These are phyloP conservation scores for Paraurostyla sp. DNA, from an alignment of 73 alveolate genomes.

Conservation along the genomic window DNA sequence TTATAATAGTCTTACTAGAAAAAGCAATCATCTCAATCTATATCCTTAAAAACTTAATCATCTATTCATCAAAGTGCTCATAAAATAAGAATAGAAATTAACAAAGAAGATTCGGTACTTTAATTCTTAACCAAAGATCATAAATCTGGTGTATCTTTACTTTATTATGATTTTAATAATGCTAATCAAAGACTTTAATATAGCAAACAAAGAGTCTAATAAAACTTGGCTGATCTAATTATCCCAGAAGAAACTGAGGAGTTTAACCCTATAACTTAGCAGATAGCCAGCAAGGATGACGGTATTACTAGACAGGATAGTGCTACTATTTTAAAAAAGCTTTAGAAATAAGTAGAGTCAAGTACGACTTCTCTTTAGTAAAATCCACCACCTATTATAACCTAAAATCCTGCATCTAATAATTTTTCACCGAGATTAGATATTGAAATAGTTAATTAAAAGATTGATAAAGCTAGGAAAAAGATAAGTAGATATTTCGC, in stretches of 20 bases:
- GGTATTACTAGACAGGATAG: neutral
- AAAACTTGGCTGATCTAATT: constrained; percentile 56
- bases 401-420: neutral
- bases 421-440: neutral
- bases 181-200: constrained; percentile 21
- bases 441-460: constrained; percentile 37
- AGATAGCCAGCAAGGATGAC: neutral
- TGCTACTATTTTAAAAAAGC: constrained; percentile 8
- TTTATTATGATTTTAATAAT: constrained; percentile 48
- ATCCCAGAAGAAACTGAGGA: constrained; percentile 58
- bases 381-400: neutral
- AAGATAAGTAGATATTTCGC: constrained; percentile 51
- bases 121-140: constrained; percentile 30
- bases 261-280: neutral
- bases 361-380: neutral
- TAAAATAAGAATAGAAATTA: constrained; percentile 22
- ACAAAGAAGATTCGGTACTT: constrained; percentile 50
- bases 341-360: neutral
- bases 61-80: constrained; percentile 27
- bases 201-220: neutral
- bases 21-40: constrained; percentile 14
- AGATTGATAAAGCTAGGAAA: constrained; percentile 46
- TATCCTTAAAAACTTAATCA: constrained; percentile 11
- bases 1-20: neutral
- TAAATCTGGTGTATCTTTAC: constrained; percentile 25